phyloP scores from a whole-genome alignment of 2,329 filamentous ascomycete species.

The Fusarium aywerte region DNA sequence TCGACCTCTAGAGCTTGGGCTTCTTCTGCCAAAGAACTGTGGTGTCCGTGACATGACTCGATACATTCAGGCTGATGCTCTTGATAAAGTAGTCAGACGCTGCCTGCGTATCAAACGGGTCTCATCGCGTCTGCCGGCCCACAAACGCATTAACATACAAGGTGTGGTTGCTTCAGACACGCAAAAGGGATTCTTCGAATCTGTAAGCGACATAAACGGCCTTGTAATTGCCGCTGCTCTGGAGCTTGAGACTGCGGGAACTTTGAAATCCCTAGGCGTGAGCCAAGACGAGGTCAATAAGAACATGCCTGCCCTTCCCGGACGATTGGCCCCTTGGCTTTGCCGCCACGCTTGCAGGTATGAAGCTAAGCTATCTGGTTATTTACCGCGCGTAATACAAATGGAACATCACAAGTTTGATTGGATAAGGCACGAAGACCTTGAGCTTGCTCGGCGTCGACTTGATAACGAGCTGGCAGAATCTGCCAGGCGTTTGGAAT shows the following conservation, averaged over 20 bases:
- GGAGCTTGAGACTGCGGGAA: conserved; percentile 36
- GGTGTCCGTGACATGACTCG: conserved; percentile 40
- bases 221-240: conserved; percentile 44
- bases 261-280: conserved; percentile 27
- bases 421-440: conserved; percentile 41
- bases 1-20: conserved; percentile 24
- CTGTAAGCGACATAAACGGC: conserved; percentile 47
- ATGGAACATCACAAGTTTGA: conserved; percentile 44
- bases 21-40: conserved; percentile 16
- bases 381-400: conserved; percentile 42
- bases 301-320: background rate
- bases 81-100: conserved; percentile 28
- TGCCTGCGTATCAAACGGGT: conserved; percentile 31
- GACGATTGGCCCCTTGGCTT: conserved; percentile 38
- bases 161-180: conserved; percentile 29
- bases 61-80: conserved; percentile 40
- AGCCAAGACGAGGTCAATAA: background rate
- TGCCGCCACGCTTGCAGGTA: conserved; percentile 44
- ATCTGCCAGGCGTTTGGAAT: background rate
- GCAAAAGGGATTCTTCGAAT: conserved; percentile 33
- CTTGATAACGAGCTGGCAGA: conserved; percentile 28
- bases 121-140: background rate
- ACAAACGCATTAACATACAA: conserved; percentile 32
- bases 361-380: conserved; percentile 41
- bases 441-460: conserved; percentile 35